These are phyloP conservation scores for Boletus rex-veris DNA, from an alignment of 768 basidiomycete genomes.

Conservation along the genomic window DNA sequence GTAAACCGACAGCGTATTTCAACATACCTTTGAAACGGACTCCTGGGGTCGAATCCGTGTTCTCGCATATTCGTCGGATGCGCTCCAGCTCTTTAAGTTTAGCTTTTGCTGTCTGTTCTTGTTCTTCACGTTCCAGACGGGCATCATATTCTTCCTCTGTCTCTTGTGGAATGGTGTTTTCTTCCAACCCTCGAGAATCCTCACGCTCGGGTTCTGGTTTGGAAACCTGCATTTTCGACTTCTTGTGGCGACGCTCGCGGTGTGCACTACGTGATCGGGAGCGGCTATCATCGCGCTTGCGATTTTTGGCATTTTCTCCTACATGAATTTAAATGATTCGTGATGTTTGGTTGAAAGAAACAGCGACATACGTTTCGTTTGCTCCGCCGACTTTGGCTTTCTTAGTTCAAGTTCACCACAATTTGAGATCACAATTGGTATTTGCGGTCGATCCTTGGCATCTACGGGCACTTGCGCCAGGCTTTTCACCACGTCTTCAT, in stretches of 20 bases:
- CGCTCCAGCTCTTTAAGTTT: slow-evolving; percentile 48
- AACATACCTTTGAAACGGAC: slow-evolving; percentile 62
- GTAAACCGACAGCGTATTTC: not conserved
- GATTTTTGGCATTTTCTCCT: slow-evolving; percentile 9
- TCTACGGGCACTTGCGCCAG: slow-evolving; percentile 68
- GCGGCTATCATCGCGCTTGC: slow-evolving; percentile 21
- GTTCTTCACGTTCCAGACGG: slow-evolving; percentile 63
- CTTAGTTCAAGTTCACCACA: slow-evolving; percentile 84
- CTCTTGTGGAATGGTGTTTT: slow-evolving; percentile 36
- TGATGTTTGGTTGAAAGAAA: not conserved
- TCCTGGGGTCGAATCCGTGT: slow-evolving; percentile 36
- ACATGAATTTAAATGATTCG: not conserved
- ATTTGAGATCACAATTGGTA: slow-evolving; percentile 64
- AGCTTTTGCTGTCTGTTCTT: slow-evolving; percentile 48
- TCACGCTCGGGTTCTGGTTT: slow-evolving; percentile 3
- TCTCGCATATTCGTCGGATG: slow-evolving; percentile 39
- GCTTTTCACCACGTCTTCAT: slow-evolving; percentile 53
- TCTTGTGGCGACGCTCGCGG: slow-evolving; percentile 27
- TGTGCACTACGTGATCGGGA: slow-evolving; percentile 31
- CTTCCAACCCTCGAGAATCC: slow-evolving; percentile 5
- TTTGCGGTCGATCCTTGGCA: slow-evolving; percentile 67
- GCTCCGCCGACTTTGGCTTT: slow-evolving; percentile 19
- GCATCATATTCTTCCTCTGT: slow-evolving; percentile 75
- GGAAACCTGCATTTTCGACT: slow-evolving; percentile 17
- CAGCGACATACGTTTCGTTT: slow-evolving; percentile 10